phyloP scores from a whole-genome alignment of 2,329 filamentous ascomycete species.

The Emergomyces africanus region DNA sequence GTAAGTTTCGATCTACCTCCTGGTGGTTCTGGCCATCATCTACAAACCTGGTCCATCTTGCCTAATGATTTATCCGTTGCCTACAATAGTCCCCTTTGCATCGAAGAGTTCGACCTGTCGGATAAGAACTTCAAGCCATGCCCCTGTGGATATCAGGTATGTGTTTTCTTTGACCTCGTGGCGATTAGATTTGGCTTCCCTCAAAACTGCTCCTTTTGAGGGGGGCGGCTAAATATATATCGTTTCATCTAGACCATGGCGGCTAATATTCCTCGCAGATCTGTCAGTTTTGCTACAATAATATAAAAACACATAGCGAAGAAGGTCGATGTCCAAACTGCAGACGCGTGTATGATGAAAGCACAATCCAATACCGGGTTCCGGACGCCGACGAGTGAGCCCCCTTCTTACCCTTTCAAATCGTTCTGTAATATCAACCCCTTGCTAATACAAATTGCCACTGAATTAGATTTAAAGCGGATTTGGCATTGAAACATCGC shows the following conservation, averaged over 20 bases:
- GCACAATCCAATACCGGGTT: conserved; percentile 93
- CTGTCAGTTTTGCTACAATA: conserved; percentile 99
- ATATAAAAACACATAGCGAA: conserved; percentile 88
- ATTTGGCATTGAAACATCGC: conserved; percentile 57
- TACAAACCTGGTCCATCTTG: not conserved
- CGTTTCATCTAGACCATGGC: not conserved
- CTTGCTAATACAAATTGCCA: conserved; percentile 1
- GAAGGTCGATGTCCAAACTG: conserved; percentile 97
- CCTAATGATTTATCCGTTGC: conserved; percentile 5
- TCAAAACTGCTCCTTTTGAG: not conserved
- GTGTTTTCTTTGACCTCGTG: conserved; percentile 13
- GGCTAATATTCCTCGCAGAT: conserved; percentile 45
- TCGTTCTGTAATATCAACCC: not conserved
- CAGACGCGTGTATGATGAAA: conserved; percentile 87
- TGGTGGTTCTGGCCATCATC: not conserved
- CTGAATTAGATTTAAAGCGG: conserved; percentile 35
- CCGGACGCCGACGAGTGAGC: conserved; percentile 89
- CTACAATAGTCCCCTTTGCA: conserved; percentile 69
- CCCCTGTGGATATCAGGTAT: conserved; percentile 94
- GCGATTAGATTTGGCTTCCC: conserved; percentile 2
- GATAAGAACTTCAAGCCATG: conserved; percentile 96
- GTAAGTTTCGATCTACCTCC: conserved; percentile 17
- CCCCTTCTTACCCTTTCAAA: conserved; percentile 8
- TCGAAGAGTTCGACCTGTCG: conserved; percentile 96
- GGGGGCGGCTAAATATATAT: not conserved